Conservation (phyloP, 257 asterid species). For the Nicotiana paniculata region DNA sequence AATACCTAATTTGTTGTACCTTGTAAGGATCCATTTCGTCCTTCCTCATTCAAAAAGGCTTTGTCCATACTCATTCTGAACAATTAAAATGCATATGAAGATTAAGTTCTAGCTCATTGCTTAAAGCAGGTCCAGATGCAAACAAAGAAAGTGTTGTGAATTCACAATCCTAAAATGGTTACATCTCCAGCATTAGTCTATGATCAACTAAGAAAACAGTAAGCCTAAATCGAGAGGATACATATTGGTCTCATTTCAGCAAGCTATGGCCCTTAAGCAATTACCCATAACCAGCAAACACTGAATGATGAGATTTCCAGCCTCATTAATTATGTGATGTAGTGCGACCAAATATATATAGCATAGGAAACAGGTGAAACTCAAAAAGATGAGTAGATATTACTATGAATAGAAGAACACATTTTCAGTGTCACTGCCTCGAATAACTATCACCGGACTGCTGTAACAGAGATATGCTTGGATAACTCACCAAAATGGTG, state of each 20-base stretch:
- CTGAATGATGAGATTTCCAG: not conserved
- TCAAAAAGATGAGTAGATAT: not conserved
- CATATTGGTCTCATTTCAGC: not conserved
- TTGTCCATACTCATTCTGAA: not conserved
- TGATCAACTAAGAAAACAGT: not conserved
- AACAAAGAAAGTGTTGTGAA: not conserved
- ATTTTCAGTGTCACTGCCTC: not conserved
- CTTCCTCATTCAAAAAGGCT: too few relatives aligned
- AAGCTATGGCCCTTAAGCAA: not conserved
- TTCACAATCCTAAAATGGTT: not conserved
- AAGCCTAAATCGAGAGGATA: not conserved
- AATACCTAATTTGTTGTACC: not conserved
- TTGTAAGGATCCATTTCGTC: too few relatives aligned
- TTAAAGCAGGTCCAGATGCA: not conserved
- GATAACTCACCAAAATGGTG: constrained; percentile 14
- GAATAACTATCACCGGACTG: not conserved
- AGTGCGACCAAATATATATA: not conserved
- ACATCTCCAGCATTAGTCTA: not conserved
- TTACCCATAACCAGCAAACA: not conserved
- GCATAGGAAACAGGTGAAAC: not conserved
- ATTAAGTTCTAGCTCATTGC: not conserved
- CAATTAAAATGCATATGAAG: not conserved
- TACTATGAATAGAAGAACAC: not conserved
- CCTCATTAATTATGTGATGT: not conserved
- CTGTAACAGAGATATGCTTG: not conserved